A percentile compares a stretch with the other conserved stretches of the same genome.
Conservation (phyloP, 2,329 filamentous ascomycete genomes). For the Alternaria conjuncta region DNA sequence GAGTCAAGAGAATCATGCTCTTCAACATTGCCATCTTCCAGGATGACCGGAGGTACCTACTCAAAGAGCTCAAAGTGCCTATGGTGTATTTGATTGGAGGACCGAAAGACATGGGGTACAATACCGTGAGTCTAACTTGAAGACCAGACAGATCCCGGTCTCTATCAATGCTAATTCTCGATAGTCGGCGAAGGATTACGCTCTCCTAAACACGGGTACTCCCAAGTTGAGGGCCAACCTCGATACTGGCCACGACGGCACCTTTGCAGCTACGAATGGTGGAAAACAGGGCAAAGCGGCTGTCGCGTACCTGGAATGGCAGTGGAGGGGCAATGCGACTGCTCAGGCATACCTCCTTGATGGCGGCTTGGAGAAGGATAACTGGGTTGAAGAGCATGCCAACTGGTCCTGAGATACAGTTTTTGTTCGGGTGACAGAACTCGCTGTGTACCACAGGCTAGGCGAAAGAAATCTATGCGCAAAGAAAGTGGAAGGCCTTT, state of each 20-base stretch:
- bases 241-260: constrained; percentile 30
- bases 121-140: constrained; percentile 12
- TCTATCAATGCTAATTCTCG: not conserved
- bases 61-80: constrained; percentile 28
- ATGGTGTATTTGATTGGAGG: constrained; percentile 27
- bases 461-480: not conserved
- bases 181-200: constrained; percentile 25
- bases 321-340: constrained; percentile 25
- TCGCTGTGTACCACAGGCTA: not conserved
- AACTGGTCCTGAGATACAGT: constrained; percentile 11
- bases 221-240: constrained; percentile 27
- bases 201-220: constrained; percentile 18
- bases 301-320: constrained; percentile 28
- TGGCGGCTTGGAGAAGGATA: constrained; percentile 25
- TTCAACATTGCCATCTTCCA: constrained; percentile 31
- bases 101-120: constrained; percentile 25
- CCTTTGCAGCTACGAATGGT: constrained; percentile 25
- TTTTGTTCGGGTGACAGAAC: not conserved
- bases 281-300: constrained; percentile 31
- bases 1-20: constrained; percentile 25
- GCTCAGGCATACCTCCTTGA: constrained; percentile 23
- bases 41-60: constrained; percentile 24
- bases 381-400: constrained; percentile 23
- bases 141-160: not conserved
- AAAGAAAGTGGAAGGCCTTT: not conserved